Evolutionary conservation across 2,329 filamentous ascomycete species (phyloP), one percentile per base, ranked within the genome.

Genomic region (Calonectria pteridis): DNA sequence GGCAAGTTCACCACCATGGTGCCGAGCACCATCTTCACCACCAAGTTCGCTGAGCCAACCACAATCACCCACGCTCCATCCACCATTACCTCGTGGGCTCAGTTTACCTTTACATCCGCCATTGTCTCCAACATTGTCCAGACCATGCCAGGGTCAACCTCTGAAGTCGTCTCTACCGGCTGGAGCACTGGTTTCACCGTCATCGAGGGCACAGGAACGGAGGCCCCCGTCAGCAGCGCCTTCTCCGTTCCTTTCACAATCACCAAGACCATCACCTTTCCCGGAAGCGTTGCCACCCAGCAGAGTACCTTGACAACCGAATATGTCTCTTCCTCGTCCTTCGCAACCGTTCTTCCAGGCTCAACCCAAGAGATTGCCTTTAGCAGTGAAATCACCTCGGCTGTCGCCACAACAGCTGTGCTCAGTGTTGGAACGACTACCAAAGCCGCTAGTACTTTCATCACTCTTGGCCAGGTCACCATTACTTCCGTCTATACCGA

Each of bases 401-500:
- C 49, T 4, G 26, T 65, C 7, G 62, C 74, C 4, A 78, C 79
- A 0, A 64, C 71, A 16, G 67, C 72, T 4, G 33, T 76, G 1
- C 70, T 63, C 2, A 77, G 72, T 13, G 73, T 75, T 11, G 78
- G 78, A 33, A 75, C 78, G 28, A 79, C 77, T 18, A 80, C 79
- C 7, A 75, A 77, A 13, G 74, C 74, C 4, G 70, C 79, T 1
- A 80, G 72, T 6, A 80, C 77, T 6, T 80, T 79, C 31, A 77
- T 80, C 40, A 75, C 73, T 13, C 76, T 79, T 20, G 79, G 78
- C 2, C 73, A 73, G 64, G 77, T 79, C 50, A 80, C 79, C 0
- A 76, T 80, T n/a, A 80, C 77, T 0, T 77, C 76, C 23, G 66
- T 76, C 5, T 78, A 76, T 23, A 80, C 78, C 5, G 20, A 67